Evolutionary conservation across 2,329 filamentous ascomycete genomes (phyloP), one percentile per base, ranked within the genome.

Genomic region (Fusarium solani-melongenae): DNA sequence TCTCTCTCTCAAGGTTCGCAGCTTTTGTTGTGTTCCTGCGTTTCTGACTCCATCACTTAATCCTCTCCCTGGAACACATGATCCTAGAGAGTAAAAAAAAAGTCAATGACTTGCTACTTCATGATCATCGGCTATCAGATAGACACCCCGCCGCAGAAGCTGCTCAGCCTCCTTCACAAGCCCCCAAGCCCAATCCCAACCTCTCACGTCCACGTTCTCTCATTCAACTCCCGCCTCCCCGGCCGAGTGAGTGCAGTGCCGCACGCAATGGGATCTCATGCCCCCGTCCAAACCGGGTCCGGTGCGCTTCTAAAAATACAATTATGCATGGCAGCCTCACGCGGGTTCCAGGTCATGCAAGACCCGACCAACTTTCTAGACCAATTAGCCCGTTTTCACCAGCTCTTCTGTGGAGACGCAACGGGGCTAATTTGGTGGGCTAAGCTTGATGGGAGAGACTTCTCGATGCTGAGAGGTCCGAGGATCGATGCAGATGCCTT

Each of bases 301-400:
- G 27, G 9, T 39, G 39, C 34, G 34, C 39, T 74, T 74, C 72
- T 74, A 74, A 74, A 74, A 74, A 74, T 74, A 74, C 59, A 74
- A 74, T 74, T 72, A 74, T 74, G 72, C 72, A 74, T 74, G 69
- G 71, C 62, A 74, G 65, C 72, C 72, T 74, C 72, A 74, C 61
- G 72, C 63, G 39, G 44, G 49, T 44, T 60, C 58, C 61, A 67
- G 59, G 71, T 77, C 75, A 76, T 77, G 74, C 75, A 77, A 29
- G 27, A 29, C 24, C 20, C 17, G 44, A 31, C 29, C 29, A 31
- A 56, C 53, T 34, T 36, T 38, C 38, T 39, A 49, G 57, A 56
- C 74, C 72, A 77, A 77, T 77, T 76, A 77, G 34, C 72, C 74
- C 74, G 5, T 58, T 39, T 65, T 55, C 20, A 56, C 46, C 56